Base-by-base conservation (phyloP, 306 rosid genomes). In the Dalbergia cochinchinensis region DNA sequence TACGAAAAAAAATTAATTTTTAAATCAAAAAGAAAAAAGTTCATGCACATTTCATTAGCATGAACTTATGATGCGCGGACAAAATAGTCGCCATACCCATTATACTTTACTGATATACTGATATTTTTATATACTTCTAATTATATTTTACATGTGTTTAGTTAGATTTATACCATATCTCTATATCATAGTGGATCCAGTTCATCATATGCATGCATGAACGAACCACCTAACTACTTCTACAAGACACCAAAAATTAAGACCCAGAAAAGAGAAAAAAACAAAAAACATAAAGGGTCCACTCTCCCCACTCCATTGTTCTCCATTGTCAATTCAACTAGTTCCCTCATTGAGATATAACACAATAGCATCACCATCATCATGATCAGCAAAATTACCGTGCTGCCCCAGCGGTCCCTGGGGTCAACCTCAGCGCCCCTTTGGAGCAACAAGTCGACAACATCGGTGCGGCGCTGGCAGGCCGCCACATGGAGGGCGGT, bases 401-500 rank as follows among this genome's bases (percentile, higher is more conserved):
- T 84, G 86, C 99, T 95, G 14, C 97, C 95, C 99, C 99, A 95
- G 14, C 97, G 90, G 77, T 95, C 99, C 39, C 67, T 79, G 0
- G 88, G 83, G 73, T 95, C 91, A 18, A 92, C 87, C 8, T 76
- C 75, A 31, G 99, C 97, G 0, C 93, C 96, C 37, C 84, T 87
- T 16, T 65, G 90, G 18, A 95, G 91, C 81, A 95, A 81, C 77
- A 91, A 73, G 12, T 83, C 83, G 22, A 95, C 97, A 34, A 92
- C 92, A 19, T 95, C 90, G 54, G 80, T 78, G 51, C 57, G 81
- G 15, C 89, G 92, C 78, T 95, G 97, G 58, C 99, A 95, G 0
- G 98, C 92, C 55, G 98, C 97, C 67, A 95, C 79, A 20, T 95
- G 99, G 26, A 95, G 91, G 39, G 97, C 94, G 67, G 99, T 91